phyloP scores from a whole-genome alignment of 2,329 filamentous ascomycete genomes.

The Beauveria varroae region DNA sequence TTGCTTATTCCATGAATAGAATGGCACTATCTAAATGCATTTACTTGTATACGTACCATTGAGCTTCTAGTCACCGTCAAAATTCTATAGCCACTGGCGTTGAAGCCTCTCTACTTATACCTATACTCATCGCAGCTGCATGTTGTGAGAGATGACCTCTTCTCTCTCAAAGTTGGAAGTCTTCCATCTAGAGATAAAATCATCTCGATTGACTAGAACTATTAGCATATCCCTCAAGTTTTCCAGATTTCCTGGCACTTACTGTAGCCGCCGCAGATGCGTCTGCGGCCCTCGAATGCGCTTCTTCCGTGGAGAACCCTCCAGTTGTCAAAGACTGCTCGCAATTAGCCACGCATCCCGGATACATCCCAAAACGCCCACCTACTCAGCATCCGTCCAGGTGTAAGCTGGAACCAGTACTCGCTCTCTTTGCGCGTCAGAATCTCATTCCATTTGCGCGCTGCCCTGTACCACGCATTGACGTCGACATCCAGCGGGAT shows the following conservation, averaged over 20 bases:
- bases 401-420: slow-evolving; percentile 74
- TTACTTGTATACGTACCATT: background rate
- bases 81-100: background rate
- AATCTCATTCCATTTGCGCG: slow-evolving; percentile 64
- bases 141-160: slow-evolving; percentile 32
- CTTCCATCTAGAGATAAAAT: slow-evolving; percentile 70
- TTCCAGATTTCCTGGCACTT: slow-evolving; percentile 31
- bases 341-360: background rate
- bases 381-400: slow-evolving; percentile 70
- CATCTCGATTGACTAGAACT: slow-evolving; percentile 63
- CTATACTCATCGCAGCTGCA: slow-evolving; percentile 18
- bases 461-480: slow-evolving; percentile 70
- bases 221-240: slow-evolving; percentile 5
- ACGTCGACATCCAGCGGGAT: slow-evolving; percentile 48
- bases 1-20: background rate
- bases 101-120: background rate
- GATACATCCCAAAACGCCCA: slow-evolving; percentile 13
- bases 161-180: slow-evolving; percentile 57
- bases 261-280: slow-evolving; percentile 91
- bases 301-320: slow-evolving; percentile 81
- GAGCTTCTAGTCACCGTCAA: background rate
- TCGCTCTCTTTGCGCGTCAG: slow-evolving; percentile 58
- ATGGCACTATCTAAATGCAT: background rate
- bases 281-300: slow-evolving; percentile 72
- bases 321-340: slow-evolving; percentile 89